phyloP scores from a whole-genome alignment of 768 basidiomycete species.

The Atractiella rhizophila region DNA sequence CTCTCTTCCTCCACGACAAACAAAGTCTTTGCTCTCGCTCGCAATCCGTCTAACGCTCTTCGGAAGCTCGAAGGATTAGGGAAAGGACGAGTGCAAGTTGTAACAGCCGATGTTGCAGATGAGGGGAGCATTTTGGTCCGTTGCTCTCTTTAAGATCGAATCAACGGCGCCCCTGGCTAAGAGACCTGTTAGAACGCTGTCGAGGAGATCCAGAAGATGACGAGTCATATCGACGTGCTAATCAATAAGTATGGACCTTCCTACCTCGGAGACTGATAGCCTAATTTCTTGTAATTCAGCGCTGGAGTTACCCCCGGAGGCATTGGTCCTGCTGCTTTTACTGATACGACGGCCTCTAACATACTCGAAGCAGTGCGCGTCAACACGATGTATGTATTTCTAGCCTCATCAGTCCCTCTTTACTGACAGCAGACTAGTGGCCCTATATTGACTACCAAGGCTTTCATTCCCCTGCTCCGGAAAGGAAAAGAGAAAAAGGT shows the following conservation, averaged over 20 bases:
- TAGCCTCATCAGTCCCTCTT: neutral
- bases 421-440: neutral
- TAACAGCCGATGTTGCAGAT: constrained; percentile 24
- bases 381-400: constrained; percentile 19
- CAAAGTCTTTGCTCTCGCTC: constrained; percentile 19
- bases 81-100: constrained; percentile 20
- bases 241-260: too few species aligned
- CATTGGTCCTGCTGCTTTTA: constrained; percentile 5
- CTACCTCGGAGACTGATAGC: neutral
- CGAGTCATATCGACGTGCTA: too few species aligned
- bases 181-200: too few species aligned
- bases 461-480: constrained; percentile 24
- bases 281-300: neutral
- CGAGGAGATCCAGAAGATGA: too few species aligned
- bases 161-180: too few species aligned
- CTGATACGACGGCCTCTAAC: constrained; percentile 15
- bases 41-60: constrained; percentile 16
- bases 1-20: constrained; percentile 12
- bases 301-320: neutral
- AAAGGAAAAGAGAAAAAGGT: constrained; percentile 6
- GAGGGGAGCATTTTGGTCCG: constrained; percentile 19
- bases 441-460: constrained; percentile 17
- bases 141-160: too few species aligned
- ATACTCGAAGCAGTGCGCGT: constrained; percentile 24
- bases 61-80: constrained; percentile 3